Evolutionary conservation across 352 stramenopile species (phyloP), one percentile per base, ranked within the genome.

Genomic region (Phytopythium vexans): DNA sequence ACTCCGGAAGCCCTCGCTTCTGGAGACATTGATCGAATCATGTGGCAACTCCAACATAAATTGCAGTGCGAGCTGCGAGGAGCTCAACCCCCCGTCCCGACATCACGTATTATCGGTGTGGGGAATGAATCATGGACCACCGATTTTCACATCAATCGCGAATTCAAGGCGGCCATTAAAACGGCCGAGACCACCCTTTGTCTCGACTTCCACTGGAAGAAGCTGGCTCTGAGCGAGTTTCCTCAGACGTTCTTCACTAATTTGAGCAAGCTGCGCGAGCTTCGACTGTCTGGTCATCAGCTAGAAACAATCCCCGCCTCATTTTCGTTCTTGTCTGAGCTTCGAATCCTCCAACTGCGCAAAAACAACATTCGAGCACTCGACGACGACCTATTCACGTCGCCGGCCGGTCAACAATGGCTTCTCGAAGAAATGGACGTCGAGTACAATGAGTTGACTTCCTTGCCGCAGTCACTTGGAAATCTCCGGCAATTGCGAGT

Each of bases 161-260:
- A 85, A 36, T 77, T 92, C 16, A 51, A 68, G 38, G 52, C 72
- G 9, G 66, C 66, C 3, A 67, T 92, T 15, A 49, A 64, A 15
- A 44, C 44, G 0, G 77, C 78, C 9, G 54, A 63, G 60, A 47
- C 72, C n/a, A 66, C 66, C 0, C 54, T 66, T 2, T 64, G 66
- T 10, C 57, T 92, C 7, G 75, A 82, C 34, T 84, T 89, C 47
- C 82, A 90, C 60, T 92, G 82, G 82, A 76, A 84, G 31, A 73
- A 82, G 10, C 67, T 92, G 14, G 58, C 66, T 0, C 53, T 77
- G 5, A 45, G 50, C 3, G 58, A 86, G 32, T 70, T 88, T 6
- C 79, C 76, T 37, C 45, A 44, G 0, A 48, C 58, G 3, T 89
- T 89, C 52, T 89, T 80, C 64, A 72, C 66, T 10, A 54, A 54